Percentiles rank a stretch among this genome's conserved stretches.
phyloP scores from a whole-genome alignment of 2,329 filamentous ascomycete species.

The Penicillium fuscoglaucum region DNA sequence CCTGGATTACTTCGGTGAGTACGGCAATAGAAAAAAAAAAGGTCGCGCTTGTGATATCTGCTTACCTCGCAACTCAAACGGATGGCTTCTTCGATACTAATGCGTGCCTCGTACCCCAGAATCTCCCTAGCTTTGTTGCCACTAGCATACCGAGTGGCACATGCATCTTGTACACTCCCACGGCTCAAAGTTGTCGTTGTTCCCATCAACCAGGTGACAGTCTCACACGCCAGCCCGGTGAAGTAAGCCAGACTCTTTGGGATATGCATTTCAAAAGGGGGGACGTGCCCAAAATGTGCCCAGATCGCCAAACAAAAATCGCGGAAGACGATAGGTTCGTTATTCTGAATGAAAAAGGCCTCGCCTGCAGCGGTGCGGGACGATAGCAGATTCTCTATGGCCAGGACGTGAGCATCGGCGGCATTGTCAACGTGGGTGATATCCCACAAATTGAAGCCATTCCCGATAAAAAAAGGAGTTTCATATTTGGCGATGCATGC shows the following conservation, averaged over 20 bases:
- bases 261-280: conserved; percentile 50
- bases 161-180: conserved; percentile 58
- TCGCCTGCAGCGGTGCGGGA: conserved; percentile 45
- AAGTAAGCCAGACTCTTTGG: conserved; percentile 52
- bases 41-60: neutral
- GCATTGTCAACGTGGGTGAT: conserved; percentile 47
- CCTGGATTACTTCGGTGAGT: conserved; percentile 23
- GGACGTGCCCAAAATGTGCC: conserved; percentile 52
- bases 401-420: conserved; percentile 48
- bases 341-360: conserved; percentile 50
- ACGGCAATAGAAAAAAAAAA: neutral
- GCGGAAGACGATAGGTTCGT: conserved; percentile 48
- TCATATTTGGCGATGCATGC: conserved; percentile 47
- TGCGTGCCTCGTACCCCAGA: conserved; percentile 54
- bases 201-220: conserved; percentile 49
- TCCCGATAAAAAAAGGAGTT: conserved; percentile 45
- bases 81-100: conserved; percentile 55
- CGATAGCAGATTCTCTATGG: conserved; percentile 45
- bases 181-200: conserved; percentile 50
- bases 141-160: conserved; percentile 54
- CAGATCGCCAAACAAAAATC: conserved; percentile 48
- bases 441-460: conserved; percentile 47
- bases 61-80: conserved; percentile 51
- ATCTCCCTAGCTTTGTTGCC: conserved; percentile 53
- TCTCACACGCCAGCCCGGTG: conserved; percentile 50